Evolutionary conservation across 495 filamentous ascomycete species (phyloP).

Genomic region (Podospora comata): DNA sequence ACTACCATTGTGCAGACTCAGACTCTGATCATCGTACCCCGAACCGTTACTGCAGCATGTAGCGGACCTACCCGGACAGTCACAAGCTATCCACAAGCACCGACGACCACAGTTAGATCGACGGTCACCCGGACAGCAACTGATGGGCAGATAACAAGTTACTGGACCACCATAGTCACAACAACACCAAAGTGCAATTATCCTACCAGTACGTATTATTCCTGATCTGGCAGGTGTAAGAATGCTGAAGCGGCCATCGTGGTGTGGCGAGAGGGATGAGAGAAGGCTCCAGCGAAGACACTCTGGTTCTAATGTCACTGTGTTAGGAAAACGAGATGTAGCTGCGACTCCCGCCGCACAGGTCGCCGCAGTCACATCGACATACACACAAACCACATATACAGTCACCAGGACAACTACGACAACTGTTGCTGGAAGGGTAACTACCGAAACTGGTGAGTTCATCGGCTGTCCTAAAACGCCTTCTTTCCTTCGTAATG

Average conservation of each 20-base stretch:
- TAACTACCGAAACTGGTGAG: constrained; percentile 41
- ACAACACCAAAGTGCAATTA: constrained; percentile 40
- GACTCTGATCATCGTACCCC: constrained; percentile 36
- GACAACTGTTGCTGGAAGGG: constrained; percentile 36
- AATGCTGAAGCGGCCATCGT: not conserved
- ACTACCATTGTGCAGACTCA: constrained; percentile 37
- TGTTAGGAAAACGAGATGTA: constrained; percentile 22
- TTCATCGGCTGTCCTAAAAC: not conserved
- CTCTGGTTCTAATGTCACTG: not conserved
- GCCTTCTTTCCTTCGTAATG: too few relatives aligned
- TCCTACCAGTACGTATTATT: constrained; percentile 20
- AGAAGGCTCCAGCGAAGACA: constrained; percentile 6
- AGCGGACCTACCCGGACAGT: constrained; percentile 39
- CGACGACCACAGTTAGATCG: constrained; percentile 33
- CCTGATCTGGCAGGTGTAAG: too few relatives aligned
- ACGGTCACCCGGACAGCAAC: constrained; percentile 38
- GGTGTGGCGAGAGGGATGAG: not conserved
- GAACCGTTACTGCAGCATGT: constrained; percentile 37
- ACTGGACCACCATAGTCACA: constrained; percentile 34
- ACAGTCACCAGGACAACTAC: constrained; percentile 40
- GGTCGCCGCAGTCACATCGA: constrained; percentile 37
- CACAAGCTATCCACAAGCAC: constrained; percentile 34
- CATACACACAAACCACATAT: constrained; percentile 41
- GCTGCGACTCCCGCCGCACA: constrained; percentile 26
- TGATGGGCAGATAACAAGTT: constrained; percentile 36